Base-by-base conservation (phyloP, 2,329 filamentous ascomycete genomes). In the Monilinia laxa region DNA sequence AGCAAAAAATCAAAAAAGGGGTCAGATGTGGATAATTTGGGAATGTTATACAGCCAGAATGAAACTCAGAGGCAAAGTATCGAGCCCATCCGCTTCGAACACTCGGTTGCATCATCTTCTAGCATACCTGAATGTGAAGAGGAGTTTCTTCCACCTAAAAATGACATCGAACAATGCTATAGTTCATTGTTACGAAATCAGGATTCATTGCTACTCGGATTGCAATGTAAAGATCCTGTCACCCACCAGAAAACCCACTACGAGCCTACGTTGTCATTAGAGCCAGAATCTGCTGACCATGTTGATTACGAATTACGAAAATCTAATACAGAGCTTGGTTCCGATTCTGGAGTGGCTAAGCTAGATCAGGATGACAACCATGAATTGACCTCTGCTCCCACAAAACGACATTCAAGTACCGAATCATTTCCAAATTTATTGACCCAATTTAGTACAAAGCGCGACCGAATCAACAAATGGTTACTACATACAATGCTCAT, bases 401-500 rank as follows among this genome's bases (percentile, higher is more conserved):
- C 45, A 14, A 28, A 49, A 23, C 42, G 20, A n/a, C 56, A 67
- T 62, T 20, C 58, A 20, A 65, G 66, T 31, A 60, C 66, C 47
- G 67, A 71, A 40, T 56, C 69, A 1, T 70, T 71, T 68, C 56
- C 64, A 16, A 38, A 68, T 16, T 45, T 72, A 2, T 42, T 71
- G 23, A 70, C 66, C 12, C 62, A 71, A n/a, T 74, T 73, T 54
- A 64, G 56, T 12, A 69, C 73, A 10, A 64, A 51, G 38, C 69
- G 73, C 40, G 68, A 70, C 25, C 68, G 72, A 28, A 68, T 74
- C 40, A 71, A 71, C 51, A 71, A 71, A 56, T 74, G 73, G 72
- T 38, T 73, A 16, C 31, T 69, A 40, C 66, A 69, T 25, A 69
- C n/a, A 1, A 62, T 57, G n/a, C 66, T 74, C 1, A 56, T 64